Evolutionary conservation across 202 grass and related monocot genomes (phyloP), one percentile per base, ranked within the genome.

Genomic region (Schoenoplectus tabernaemontani): DNA sequence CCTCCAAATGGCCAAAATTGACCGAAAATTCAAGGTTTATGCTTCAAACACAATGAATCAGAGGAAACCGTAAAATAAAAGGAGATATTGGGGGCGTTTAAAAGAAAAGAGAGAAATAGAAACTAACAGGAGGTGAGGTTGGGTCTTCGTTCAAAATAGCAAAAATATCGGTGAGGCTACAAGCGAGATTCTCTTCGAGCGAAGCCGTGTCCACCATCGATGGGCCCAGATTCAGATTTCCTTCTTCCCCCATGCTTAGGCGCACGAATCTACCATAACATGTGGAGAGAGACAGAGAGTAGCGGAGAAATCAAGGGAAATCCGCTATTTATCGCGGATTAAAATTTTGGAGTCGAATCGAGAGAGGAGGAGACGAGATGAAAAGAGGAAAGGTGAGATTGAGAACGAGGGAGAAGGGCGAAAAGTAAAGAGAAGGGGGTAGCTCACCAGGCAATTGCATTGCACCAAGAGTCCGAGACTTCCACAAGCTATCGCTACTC

Each of bases 201-300:
- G 4, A 13, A 53, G 20, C 10, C 39, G 36, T 56, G 19, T 8
- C 57, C 19, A 36, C 76, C n/a, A 58, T 80, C 8, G 42, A 28
- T 11, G n/a, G 26, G 59, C 41, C 59, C 15, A 80, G 78, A 80
- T 80, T 80, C 39, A 65, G 78, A 80, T 80, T 65, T 65, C 24
- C 41, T 64, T 80, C 41, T 19, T 80, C 15, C 9, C 59, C 78
- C 78, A 80, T 80, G 26, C 42, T 15, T 26, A 57, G 0, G 20
- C 15, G 39, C 56, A 60, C 10, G 12, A 64, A 64, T 47, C 58
- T 64, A 62, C 15, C 58, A 53, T 34, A 80, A 17, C 78, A 80
- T 64, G 41, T 13, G 39, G 39, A 61, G 28, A 62, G 0, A 41
- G 2, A 3, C 36, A 61, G 28, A 62, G 1, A 59, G 5, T 1